Conservation (phyloP, 768 basidiomycete genomes). For the Lentinus brumalis region DNA sequence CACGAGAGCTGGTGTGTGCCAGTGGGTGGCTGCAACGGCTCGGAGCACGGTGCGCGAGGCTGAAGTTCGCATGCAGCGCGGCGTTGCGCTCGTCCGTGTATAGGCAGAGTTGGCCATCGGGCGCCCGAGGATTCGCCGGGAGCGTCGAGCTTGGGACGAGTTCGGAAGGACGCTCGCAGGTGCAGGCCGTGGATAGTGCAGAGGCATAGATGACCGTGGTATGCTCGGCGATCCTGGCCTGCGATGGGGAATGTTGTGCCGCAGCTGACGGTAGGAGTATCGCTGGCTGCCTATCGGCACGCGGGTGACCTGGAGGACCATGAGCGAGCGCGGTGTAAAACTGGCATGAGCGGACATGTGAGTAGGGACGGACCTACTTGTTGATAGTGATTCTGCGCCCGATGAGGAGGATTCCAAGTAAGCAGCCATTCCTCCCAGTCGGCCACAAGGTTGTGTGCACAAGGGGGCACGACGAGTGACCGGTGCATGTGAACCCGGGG, state of each 20-base stretch:
- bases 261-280: conserved; percentile 14
- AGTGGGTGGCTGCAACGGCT: too few relatives aligned
- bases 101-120: conserved; percentile 6
- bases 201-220: conserved; percentile 5
- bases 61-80: not conserved
- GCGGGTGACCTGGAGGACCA: too few relatives aligned
- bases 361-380: too few relatives aligned
- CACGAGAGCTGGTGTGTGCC: too few relatives aligned
- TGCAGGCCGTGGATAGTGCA: not conserved
- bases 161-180: conserved; percentile 8
- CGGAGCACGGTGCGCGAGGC: not conserved
- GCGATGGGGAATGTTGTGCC: not conserved
- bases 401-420: too few relatives aligned
- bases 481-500: not conserved
- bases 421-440: not conserved
- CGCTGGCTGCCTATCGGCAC: conserved; percentile 2
- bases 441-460: not conserved
- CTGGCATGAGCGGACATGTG: too few relatives aligned
- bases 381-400: too few relatives aligned
- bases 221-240: conserved; percentile 4
- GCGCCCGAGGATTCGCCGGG: conserved; percentile 17
- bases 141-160: not conserved
- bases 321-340: too few relatives aligned
- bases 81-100: conserved; percentile 1
- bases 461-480: not conserved